Conservation (phyloP, 495 filamentous ascomycete species). For the Aspergillus ostianus region DNA sequence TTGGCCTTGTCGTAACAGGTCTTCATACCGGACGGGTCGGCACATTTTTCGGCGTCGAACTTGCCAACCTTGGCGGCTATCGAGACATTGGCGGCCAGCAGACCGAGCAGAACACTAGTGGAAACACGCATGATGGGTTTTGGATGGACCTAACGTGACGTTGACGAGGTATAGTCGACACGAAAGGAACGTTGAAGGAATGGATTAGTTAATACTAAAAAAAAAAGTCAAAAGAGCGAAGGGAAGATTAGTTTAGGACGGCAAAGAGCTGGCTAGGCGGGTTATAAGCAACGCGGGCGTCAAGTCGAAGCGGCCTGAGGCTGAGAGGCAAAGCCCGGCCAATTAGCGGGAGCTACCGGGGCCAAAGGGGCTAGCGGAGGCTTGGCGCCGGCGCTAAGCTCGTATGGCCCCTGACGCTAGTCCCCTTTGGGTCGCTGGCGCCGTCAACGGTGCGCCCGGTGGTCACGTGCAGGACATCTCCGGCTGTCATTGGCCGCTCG, state of each 20-base stretch:
- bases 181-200: background rate
- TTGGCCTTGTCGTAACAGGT: slow-evolving; percentile 19
- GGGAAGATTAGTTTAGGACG: background rate
- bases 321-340: background rate
- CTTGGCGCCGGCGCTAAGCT: background rate
- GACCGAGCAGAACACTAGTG: background rate
- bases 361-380: background rate
- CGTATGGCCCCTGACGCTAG: background rate
- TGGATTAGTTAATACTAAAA: too few species aligned
- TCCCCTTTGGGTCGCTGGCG: background rate
- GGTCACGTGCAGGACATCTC: background rate
- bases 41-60: slow-evolving; percentile 19
- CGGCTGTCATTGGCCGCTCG: too few species aligned
- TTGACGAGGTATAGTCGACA: too few species aligned
- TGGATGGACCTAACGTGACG: too few species aligned
- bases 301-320: background rate
- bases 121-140: background rate
- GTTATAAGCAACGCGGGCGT: background rate
- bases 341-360: background rate
- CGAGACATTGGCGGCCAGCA: background rate
- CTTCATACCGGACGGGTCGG: slow-evolving; percentile 16
- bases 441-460: background rate
- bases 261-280: background rate
- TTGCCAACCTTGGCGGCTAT: slow-evolving; percentile 11
- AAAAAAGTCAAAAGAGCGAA: background rate